phyloP scores from a whole-genome alignment of 2,329 filamentous ascomycete genomes.

The Atkinsonella texensis region DNA sequence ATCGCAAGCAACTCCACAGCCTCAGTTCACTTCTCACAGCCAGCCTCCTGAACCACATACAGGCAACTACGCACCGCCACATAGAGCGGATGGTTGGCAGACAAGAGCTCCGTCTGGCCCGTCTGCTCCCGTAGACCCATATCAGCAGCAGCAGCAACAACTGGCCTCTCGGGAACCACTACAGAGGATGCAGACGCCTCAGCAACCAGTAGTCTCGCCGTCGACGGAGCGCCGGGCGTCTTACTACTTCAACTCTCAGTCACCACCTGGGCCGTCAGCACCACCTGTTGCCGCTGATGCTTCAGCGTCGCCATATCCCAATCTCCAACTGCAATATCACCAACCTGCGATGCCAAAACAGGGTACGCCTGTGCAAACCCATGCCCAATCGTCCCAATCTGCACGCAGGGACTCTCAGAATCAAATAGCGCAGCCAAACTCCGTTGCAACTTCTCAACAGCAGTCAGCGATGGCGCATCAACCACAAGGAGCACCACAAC shows the following conservation, averaged over 20 bases:
- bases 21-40: constrained; percentile 31
- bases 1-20: constrained; percentile 22
- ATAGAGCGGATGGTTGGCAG: constrained; percentile 41
- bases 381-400: constrained; percentile 14
- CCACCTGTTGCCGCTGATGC: constrained; percentile 29
- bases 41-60: constrained; percentile 27
- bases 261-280: constrained; percentile 25
- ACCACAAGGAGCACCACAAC: constrained; percentile 19
- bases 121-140: constrained; percentile 22
- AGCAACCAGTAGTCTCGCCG: constrained; percentile 16
- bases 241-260: constrained; percentile 42
- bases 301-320: constrained; percentile 39
- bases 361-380: constrained; percentile 18
- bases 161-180: constrained; percentile 14
- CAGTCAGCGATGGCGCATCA: constrained; percentile 11
- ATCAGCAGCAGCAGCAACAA: constrained; percentile 11
- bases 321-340: constrained; percentile 34
- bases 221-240: constrained; percentile 39
- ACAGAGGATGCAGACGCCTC: constrained; percentile 18
- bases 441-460: constrained; percentile 15
- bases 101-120: constrained; percentile 25
- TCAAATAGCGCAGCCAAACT: constrained; percentile 12
- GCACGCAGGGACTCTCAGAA: constrained; percentile 13
- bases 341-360: constrained; percentile 25
- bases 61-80: constrained; percentile 32